A percentile compares a stretch with the other conserved stretches of the same genome.
Evolutionary conservation across 805 yeast species (phyloP).

Genomic region (Saccharomycopsis capsularis): DNA sequence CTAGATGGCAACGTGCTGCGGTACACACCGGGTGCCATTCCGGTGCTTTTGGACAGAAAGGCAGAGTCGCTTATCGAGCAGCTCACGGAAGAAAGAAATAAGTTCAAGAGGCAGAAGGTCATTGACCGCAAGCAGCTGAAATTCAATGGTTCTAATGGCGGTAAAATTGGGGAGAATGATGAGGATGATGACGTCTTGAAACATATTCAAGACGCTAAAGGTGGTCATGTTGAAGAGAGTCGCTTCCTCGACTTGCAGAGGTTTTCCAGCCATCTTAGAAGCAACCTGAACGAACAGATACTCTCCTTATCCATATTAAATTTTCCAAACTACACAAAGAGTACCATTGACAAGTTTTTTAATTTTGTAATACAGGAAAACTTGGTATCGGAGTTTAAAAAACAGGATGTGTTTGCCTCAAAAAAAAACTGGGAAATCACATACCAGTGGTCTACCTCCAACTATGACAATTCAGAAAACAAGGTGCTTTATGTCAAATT

Average conservation of each 20-base stretch:
- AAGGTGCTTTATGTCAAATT: slow-evolving; percentile 14
- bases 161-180: no score
- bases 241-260: slow-evolving; percentile 5
- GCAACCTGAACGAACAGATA: slow-evolving; percentile 12
- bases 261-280: neutral
- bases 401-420: no score
- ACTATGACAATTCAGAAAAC: slow-evolving; percentile 8
- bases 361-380: neutral
- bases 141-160: neutral
- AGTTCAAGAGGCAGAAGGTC: slow-evolving; percentile 10
- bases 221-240: neutral
- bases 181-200: neutral
- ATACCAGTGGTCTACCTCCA: slow-evolving; percentile 15
- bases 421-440: neutral
- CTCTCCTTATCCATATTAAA: slow-evolving; percentile 10
- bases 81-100: slow-evolving; percentile 5
- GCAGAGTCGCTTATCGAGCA: slow-evolving; percentile 1
- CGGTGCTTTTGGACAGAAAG: slow-evolving; percentile 6
- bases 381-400: neutral
- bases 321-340: slow-evolving; percentile 14
- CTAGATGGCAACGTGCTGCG: slow-evolving; percentile 1
- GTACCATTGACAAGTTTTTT: slow-evolving; percentile 5
- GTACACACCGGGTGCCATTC: slow-evolving; percentile 14
- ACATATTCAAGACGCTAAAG: neutral
- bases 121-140: neutral